A percentile compares a stretch with the other conserved stretches of the same genome.
Evolutionary conservation across 768 basidiomycete genomes (phyloP).

Genomic region (Tulasnella sp.): DNA sequence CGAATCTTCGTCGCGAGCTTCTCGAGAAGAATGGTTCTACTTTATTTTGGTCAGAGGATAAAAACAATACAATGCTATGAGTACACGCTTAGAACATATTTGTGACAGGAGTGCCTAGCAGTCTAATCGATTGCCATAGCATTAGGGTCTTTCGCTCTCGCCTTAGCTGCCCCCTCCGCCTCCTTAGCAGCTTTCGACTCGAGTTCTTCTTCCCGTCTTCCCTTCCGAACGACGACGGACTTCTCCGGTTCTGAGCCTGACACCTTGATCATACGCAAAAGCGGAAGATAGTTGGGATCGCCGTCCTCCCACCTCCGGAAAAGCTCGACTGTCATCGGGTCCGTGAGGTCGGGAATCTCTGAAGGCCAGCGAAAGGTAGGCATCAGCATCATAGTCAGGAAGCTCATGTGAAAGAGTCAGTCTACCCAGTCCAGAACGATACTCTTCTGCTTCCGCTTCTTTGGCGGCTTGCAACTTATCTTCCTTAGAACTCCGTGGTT

Average conservation of each 20-base stretch:
- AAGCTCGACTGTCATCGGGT: constrained; percentile 52
- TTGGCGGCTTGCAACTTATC: constrained; percentile 57
- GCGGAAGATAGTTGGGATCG: constrained; percentile 55
- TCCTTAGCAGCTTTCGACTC: not conserved
- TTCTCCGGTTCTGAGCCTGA: constrained; percentile 39
- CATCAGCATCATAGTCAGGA: no score
- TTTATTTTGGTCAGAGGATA: no score
- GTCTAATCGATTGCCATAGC: not conserved
- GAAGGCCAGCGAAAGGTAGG: constrained; percentile 4
- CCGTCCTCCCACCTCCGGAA: constrained; percentile 73
- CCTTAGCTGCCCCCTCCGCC: not conserved
- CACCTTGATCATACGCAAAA: constrained; percentile 67
- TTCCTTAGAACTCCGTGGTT: constrained; percentile 63
- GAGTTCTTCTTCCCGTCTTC: not conserved
- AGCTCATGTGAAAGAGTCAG: not conserved
- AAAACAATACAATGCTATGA: not conserved
- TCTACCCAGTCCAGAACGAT: constrained; percentile 69
- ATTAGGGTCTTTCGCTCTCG: not conserved
- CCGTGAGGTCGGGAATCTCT: constrained; percentile 76
- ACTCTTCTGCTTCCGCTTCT: constrained; percentile 54
- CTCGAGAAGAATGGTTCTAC: no score
- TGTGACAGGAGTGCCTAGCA: not conserved
- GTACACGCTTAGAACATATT: not conserved
- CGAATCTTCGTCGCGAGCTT: no score
- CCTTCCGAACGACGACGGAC: not conserved